A percentile compares a stretch with the other conserved stretches of the same genome.
Conservation (phyloP, 2,329 filamentous ascomycete genomes). For the Cladophialophora carrionii region DNA sequence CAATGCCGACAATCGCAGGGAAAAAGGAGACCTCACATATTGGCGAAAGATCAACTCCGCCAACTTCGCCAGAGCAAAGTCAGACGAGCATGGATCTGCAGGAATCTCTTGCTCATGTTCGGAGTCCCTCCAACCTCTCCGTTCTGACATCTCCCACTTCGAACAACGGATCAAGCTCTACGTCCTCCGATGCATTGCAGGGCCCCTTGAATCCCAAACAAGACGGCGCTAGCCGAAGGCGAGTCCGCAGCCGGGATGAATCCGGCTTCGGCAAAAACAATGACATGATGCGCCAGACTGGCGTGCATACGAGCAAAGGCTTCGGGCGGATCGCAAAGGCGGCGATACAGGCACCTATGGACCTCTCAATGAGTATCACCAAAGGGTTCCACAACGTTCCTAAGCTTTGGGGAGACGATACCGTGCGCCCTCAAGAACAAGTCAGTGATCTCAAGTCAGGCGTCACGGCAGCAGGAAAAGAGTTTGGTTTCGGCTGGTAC, state of each 20-base stretch:
- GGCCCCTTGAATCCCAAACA: conserved; percentile 23
- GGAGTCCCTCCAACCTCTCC: conserved; percentile 13
- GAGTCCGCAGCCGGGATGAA: conserved; percentile 21
- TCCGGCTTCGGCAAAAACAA: conserved; percentile 22
- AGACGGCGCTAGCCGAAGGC: conserved; percentile 18
- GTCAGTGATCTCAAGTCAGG: conserved; percentile 55
- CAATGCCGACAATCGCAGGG: conserved; percentile 15
- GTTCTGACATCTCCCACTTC: conserved; percentile 21
- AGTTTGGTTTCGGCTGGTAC: conserved; percentile 50
- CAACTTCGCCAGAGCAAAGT: conserved; percentile 25
- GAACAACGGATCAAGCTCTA: conserved; percentile 22
- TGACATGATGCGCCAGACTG: conserved; percentile 39
- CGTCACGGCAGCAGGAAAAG: conserved; percentile 49
- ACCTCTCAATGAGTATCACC: conserved; percentile 53
- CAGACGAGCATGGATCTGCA: conserved; percentile 23
- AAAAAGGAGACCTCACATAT: conserved; percentile 18
- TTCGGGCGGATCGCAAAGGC: conserved; percentile 27
- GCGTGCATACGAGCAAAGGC: conserved; percentile 34
- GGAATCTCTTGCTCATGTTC: conserved; percentile 16
- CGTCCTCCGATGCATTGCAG: conserved; percentile 13
- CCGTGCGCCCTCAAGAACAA: conserved; percentile 46
- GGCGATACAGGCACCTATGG: conserved; percentile 47
- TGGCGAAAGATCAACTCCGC: conserved; percentile 12
- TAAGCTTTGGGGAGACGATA: conserved; percentile 56
- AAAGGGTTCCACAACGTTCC: conserved; percentile 59